Evolutionary conservation across 805 yeast genomes (phyloP), one percentile per base, ranked within the genome.

Genomic region (Nakazawaea ambrosiae): DNA sequence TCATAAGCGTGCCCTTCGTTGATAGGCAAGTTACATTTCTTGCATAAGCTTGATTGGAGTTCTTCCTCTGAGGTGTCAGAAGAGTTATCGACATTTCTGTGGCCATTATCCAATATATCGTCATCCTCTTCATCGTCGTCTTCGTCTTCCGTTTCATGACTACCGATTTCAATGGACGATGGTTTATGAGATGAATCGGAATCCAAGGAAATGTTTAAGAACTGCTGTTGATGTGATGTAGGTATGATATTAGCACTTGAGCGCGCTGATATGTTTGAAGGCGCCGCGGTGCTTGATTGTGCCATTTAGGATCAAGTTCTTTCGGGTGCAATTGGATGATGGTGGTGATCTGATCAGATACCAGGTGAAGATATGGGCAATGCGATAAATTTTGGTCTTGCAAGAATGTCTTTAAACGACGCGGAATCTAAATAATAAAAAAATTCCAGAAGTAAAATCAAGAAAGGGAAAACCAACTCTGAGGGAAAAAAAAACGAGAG

Each of bases 1-100:
- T 90, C 97, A 55, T 87, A 92, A 3, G 97, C 97, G 46, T 89
- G 94, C 23, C 96, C 96, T 50, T 86, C 95, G 15, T 73, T 73
- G 34, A 90, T 84, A 20, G 81, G 63, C 41, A 69, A 53, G 27
- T 62, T 51, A 46, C 79, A 73, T 37, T 50, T 52, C 36, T 56
- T 56, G 43, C 65, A 60, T 16, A 34, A 15, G 31, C 39, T 34
- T 15, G 42, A 34, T 20, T 33, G 31, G 16, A 33, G n/a, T 10
- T 39, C 41, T 20, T 37, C 41, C 18, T 25, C 28, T 11, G 23
- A 22, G 4, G 26, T 15, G 16, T 30, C 33, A 5, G 5, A 4
- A 5, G 36, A 27, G 14, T 16, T 29, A 16, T 30, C 26, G n/a
- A n/a, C n/a, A n/a, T n/a, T n/a, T n/a, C 27, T 30, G 9, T 24